Evolutionary conservation across 805 yeast species (phyloP), one percentile per base, ranked within the genome.

Genomic region (Teunomyces kruisii): DNA sequence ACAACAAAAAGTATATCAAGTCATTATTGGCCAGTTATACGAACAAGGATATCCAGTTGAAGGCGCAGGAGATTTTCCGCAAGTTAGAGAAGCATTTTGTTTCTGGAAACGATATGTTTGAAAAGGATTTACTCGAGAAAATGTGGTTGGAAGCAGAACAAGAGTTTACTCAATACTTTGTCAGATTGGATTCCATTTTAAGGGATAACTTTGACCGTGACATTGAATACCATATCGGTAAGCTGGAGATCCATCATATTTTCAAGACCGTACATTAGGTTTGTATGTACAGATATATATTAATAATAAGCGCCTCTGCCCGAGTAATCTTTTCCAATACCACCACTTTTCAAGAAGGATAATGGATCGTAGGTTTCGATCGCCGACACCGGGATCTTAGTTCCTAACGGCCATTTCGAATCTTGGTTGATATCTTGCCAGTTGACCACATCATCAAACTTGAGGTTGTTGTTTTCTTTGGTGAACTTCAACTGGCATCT

Each of bases 111-210:
- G 59, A 68, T 28, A 74, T 70, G 47, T 66, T 74, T 48, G 86
- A 81, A 55, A 74, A 70, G 39, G 80, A 75, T 37, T 59, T 88
- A 32, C 65, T 82, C 32, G 81, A 78, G 31, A 79, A 76, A 55
- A 73, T 88, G 45, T 84, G 96, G 94, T 70, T 75, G 12, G 81
- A 86, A 14, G 65, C 87, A 46, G 88, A 84, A 52, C 81, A 80
- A 15, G 80, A 81, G 50, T 83, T 82, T 52, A 76, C 79, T 15
- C 71, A 75, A 6, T 68, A 80, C 19, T 80, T 84, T 52, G 64
- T 75, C 49, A 74, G 80, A 39, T 65, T 90, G 46, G 75, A 74
- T 50, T 67, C 71, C 1, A 71, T 86, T 14, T 73, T 85, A 28
- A 80, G 75, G 40, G 43, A 53, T 9, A 78, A 73, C 46, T 74